Base-by-base conservation (phyloP, 2,329 filamentous ascomycete species). In the Aspergillus flavus region DNA sequence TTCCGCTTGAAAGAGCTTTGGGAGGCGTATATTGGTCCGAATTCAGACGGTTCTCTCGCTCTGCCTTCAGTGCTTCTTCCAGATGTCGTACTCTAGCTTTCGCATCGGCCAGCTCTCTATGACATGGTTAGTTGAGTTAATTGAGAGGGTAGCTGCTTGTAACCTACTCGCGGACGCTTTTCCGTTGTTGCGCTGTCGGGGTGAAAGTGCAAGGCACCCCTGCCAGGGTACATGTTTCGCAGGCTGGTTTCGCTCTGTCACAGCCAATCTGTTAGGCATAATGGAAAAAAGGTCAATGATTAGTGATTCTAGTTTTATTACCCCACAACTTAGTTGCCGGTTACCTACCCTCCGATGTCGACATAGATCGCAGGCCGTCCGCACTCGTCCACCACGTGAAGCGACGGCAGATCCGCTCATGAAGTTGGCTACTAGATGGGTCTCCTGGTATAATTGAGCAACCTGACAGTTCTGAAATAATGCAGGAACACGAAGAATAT, bases 281-380 rank as follows among this genome's bases (percentile, higher is more conserved):
- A 36, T 30, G 32, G 6, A 30, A 23, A n/a, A 23, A n/a, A 26
- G 1, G 26, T 48, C 14, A 14, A 50, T 57, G 10, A 54, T 45
- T 41, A 34, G 11, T 55, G 16, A 26, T 16, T 57, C 23, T 11
- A 32, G 3, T 19, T 19, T 23, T 21, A 36, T 9, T 54, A 12
- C 21, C 21, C 14, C 34, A 23, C 43, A 21, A 23, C 19, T 30
- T 53, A 50, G 10, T 59, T 41, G 21, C 10, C 7, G 5, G 55
- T 6, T 16, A 58, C 36, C 21, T 63, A 71, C 70, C 64, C 70
- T 72, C 52, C 62, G 61, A 16, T 64, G 57, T 14, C 69, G 68
- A 46, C 70, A 72, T 53, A 72, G 53, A 63, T 72, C 66, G 41
- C 70, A 72, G 9, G 70, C 70, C 16, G 54, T 69, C 19, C 64